Percentiles rank a stretch among this genome's conserved stretches.
phyloP scores from a whole-genome alignment of 1,284 basidiomycete genomes.

The Cryptococcus jaspeensis region DNA sequence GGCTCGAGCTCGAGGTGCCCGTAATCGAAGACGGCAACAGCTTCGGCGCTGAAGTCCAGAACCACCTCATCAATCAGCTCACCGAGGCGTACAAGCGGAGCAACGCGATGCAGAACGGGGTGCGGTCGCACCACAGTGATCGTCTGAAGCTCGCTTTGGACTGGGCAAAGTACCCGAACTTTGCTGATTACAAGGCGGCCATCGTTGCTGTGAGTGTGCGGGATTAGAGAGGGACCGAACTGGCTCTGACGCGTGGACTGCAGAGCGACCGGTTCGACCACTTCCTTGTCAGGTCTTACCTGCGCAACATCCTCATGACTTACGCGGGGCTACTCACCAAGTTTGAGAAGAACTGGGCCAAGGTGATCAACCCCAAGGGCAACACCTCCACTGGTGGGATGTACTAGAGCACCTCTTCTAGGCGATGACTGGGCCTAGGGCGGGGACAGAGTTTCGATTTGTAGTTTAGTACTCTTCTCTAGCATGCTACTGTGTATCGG shows the following conservation, averaged over 20 bases:
- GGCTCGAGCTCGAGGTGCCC: conserved; percentile 40
- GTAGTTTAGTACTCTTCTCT: too few species aligned
- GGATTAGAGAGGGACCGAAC: not conserved
- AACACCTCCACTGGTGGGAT: conserved; percentile 23
- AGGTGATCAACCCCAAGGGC: conserved; percentile 41
- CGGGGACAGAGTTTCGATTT: too few species aligned
- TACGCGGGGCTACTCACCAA: conserved; percentile 30
- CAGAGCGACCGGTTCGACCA: conserved; percentile 34
- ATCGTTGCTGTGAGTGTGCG: conserved; percentile 19
- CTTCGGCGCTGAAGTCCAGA: conserved; percentile 39
- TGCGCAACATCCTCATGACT: conserved; percentile 22
- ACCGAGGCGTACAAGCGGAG: conserved; percentile 17
- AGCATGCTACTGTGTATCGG: too few species aligned
- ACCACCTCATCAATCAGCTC: conserved; percentile 23
- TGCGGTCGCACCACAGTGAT: conserved; percentile 25
- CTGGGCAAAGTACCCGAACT: conserved; percentile 34
- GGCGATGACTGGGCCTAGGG: too few species aligned
- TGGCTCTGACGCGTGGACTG: not conserved
- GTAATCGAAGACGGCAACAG: conserved; percentile 41
- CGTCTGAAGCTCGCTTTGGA: conserved; percentile 26
- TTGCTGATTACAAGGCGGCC: conserved; percentile 20
- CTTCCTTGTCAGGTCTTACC: conserved; percentile 25
- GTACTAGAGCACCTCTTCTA: conserved; percentile 22
- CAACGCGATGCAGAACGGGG: conserved; percentile 24
- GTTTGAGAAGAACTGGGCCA: conserved; percentile 37